Base-by-base conservation (phyloP, 169 alveolate genomes). In the Plasmodium blacklocki region DNA sequence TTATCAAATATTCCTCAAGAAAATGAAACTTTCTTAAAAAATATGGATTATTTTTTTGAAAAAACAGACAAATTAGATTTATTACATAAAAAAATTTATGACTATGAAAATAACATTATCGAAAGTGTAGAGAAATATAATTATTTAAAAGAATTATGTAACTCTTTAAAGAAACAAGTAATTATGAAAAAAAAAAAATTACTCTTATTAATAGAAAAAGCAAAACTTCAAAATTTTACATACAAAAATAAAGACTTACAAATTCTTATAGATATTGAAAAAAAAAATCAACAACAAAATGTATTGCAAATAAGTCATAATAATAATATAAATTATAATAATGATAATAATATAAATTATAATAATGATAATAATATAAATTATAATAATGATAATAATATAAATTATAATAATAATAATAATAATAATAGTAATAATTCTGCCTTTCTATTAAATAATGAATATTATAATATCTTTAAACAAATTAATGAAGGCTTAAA, bases 131-230 rank as follows among this genome's bases (percentile, higher is more conserved):
- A 85, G 19, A 85, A 85, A 15, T 26, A 70, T 11, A 58, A 50
- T 1, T 85, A 85, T 47, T 64, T 85, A 54, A 85, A 85, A 32
- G 91, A 85, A n/a, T 50, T 85, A 12, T 85, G 91, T 32, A 71
- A 21, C 5, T 58, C 74, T 52, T 5, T 85, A 59, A 85, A 85
- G 2, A 47, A 32, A 9, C 91, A 71, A 71, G 72, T 85, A 1
- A 45, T 45, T 71, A 23, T 62, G 23, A 85, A 85, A 63, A 85
- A 85, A 32, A 68, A 71, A 56, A 85, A 68, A 59, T 56, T 85
- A 15, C 7, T 85, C 12, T 74, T 85, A 49, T 64, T 85, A 18
- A 18, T 85, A 50, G 91, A 85, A 63, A 85, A 60, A 45, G 91
- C 91, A 6, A 85, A 85, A 60, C 47, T 85, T 32, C 58, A 18